A percentile compares a stretch with the other conserved stretches of the same genome.
Evolutionary conservation across 805 yeast genomes (phyloP).

Genomic region (Hanseniaspora vineae): DNA sequence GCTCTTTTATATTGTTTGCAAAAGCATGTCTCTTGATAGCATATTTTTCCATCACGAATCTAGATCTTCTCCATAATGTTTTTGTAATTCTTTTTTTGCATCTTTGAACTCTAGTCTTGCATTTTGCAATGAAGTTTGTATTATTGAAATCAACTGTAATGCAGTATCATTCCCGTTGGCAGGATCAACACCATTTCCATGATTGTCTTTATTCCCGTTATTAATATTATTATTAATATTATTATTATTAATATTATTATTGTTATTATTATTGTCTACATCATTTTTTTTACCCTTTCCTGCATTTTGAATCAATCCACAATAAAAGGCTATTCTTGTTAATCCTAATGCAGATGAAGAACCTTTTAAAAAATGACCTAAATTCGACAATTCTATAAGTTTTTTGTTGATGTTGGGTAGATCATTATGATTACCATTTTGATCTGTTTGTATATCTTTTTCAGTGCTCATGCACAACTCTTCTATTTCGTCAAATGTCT

Average conservation of each 20-base stretch:
- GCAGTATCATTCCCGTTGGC: constrained; percentile 12
- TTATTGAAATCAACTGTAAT: constrained; percentile 29
- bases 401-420: constrained; percentile 12
- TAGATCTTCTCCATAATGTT: constrained; percentile 30
- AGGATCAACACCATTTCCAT: not conserved
- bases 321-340: constrained; percentile 65
- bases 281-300: constrained; percentile 22
- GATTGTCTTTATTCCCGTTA: not conserved
- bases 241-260: constrained; percentile 15
- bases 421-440: constrained; percentile 13
- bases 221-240: constrained; percentile 17
- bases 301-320: constrained; percentile 87
- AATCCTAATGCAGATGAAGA: constrained; percentile 91
- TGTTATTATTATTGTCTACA: constrained; percentile 7
- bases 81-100: constrained; percentile 33
- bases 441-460: constrained; percentile 8
- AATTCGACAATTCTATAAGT: constrained; percentile 48
- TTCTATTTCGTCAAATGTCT: constrained; percentile 64
- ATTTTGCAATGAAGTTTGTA: constrained; percentile 32
- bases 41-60: constrained; percentile 3
- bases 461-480: constrained; percentile 19
- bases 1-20: no score
- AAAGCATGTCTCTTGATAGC: no score
- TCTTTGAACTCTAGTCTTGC: constrained; percentile 35
- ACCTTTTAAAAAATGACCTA: constrained; percentile 92